Percentiles rank a stretch among this genome's conserved stretches.
phyloP scores from a whole-genome alignment of 345 rosid species.

The Mercurialis annua region DNA sequence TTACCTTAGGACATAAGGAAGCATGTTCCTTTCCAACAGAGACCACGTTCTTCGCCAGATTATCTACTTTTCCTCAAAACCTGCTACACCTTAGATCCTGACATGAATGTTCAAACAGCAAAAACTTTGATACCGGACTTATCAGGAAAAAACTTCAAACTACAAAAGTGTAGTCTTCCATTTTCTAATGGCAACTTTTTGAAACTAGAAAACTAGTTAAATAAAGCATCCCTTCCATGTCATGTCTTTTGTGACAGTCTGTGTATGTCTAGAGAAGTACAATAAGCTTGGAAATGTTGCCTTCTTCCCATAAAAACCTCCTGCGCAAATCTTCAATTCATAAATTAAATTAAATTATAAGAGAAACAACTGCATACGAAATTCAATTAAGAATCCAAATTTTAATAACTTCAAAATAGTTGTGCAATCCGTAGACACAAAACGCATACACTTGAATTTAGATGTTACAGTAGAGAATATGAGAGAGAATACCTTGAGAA shows the following conservation, averaged over 20 bases:
- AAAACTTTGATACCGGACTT: neutral
- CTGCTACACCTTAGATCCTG: constrained; percentile 43
- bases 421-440: too few relatives aligned
- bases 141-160: too few relatives aligned
- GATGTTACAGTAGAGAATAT: too few relatives aligned
- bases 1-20: constrained; percentile 90
- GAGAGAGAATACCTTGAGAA: constrained; percentile 24
- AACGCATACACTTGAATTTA: too few relatives aligned
- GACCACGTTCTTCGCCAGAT: constrained; percentile 75
- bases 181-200: neutral
- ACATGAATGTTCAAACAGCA: constrained; percentile 2
- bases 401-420: too few relatives aligned
- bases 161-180: neutral
- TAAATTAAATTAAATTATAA: too few relatives aligned
- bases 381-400: neutral
- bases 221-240: neutral
- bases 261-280: constrained; percentile 51
- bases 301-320: constrained; percentile 22
- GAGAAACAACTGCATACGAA: neutral
- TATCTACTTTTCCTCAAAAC: constrained; percentile 69
- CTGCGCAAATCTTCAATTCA: too few relatives aligned
- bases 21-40: constrained; percentile 85
- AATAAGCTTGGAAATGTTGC: constrained; percentile 32
- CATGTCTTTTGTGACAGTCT: constrained; percentile 45
- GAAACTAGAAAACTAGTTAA: neutral